Percentiles rank a stretch among this genome's conserved stretches.
phyloP scores from a whole-genome alignment of 768 basidiomycete species.

The Favolaschia claudopus region DNA sequence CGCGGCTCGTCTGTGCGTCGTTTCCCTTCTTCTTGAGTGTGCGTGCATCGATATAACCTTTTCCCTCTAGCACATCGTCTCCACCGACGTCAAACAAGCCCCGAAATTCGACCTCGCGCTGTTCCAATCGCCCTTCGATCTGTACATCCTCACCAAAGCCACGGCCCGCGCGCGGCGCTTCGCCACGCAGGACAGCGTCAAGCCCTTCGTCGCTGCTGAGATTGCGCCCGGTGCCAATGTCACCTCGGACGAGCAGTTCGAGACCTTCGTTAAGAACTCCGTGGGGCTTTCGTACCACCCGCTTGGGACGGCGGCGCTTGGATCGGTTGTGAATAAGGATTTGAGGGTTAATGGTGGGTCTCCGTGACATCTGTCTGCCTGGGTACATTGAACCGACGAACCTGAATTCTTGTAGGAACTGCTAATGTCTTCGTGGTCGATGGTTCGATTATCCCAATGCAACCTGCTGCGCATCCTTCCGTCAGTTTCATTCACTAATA shows the following conservation, averaged over 20 bases:
- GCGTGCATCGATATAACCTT: neutral
- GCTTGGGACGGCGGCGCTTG: conserved; percentile 3
- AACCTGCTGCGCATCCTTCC: neutral
- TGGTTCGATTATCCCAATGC: neutral
- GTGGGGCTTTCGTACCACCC: neutral
- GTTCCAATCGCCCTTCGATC: conserved; percentile 11
- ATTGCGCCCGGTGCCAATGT: no score
- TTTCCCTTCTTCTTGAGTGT: neutral
- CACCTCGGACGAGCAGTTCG: no score
- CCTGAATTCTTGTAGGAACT: neutral
- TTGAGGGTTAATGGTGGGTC: neutral
- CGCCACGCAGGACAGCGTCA: neutral
- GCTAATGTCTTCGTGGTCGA: conserved; percentile 4
- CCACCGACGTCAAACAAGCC: neutral
- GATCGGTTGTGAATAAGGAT: neutral
- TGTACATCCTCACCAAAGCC: conserved; percentile 7
- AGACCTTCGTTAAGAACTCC: neutral
- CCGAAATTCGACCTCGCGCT: conserved; percentile 4
- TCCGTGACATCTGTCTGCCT: neutral
- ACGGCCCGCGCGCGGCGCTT: neutral
- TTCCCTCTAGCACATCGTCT: conserved; percentile 15
- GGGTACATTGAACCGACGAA: no score
- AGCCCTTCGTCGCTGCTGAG: no score
- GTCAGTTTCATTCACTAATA: neutral
- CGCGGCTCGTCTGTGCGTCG: neutral